These are phyloP conservation scores for Ceriops zippeliana DNA, from an alignment of 345 rosid genomes.

Conservation along the genomic window DNA sequence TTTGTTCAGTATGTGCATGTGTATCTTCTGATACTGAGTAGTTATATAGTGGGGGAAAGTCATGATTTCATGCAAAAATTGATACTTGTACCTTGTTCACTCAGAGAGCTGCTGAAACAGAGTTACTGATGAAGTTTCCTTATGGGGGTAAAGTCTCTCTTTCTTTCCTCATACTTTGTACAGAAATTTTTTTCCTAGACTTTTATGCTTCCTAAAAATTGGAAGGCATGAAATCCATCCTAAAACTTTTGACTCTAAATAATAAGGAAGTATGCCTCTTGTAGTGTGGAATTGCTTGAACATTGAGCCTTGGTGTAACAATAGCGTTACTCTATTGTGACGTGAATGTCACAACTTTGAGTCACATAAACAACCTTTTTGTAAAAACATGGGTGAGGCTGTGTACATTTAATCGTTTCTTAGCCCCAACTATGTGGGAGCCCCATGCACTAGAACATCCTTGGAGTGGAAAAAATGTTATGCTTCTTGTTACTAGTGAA, in stretches of 20 bases:
- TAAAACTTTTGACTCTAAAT: background rate
- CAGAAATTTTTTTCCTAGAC: background rate
- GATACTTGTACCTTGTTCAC: conserved; percentile 20
- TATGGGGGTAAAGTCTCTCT: conserved; percentile 63
- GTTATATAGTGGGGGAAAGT: background rate
- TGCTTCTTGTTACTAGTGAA: too few species aligned
- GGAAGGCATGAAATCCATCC: background rate
- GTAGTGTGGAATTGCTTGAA: too few species aligned
- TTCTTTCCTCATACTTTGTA: background rate
- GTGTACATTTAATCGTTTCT: too few species aligned
- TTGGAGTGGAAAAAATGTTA: too few species aligned
- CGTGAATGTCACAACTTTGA: too few species aligned
- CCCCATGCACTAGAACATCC: background rate
- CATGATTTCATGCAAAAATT: background rate
- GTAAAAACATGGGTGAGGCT: too few species aligned
- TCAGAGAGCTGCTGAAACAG: conserved; percentile 93
- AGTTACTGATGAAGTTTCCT: conserved; percentile 79
- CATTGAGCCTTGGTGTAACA: too few species aligned
- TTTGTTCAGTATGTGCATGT: too few species aligned
- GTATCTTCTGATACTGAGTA: background rate
- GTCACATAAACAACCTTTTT: too few species aligned
- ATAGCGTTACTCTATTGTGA: too few species aligned
- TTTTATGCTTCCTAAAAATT: background rate
- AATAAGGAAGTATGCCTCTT: too few species aligned
- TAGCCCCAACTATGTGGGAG: background rate